These are phyloP conservation scores for Sphaerostilbella broomeana DNA, from an alignment of 2,329 filamentous ascomycete genomes.

Conservation along the genomic window DNA sequence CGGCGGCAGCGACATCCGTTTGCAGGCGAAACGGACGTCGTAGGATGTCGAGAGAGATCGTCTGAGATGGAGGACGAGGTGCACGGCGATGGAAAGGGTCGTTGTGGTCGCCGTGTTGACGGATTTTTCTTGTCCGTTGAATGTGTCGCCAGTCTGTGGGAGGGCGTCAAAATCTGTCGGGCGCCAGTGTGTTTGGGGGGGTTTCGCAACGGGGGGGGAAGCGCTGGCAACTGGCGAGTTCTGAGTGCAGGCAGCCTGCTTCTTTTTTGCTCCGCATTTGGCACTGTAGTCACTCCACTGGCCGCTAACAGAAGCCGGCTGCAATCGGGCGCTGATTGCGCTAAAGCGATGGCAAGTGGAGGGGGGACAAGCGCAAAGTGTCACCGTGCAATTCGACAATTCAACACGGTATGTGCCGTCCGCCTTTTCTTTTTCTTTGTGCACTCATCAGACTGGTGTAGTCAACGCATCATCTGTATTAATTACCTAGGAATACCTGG, in stretches of 20 bases:
- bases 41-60: slow-evolving; percentile 18
- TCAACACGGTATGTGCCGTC: no score
- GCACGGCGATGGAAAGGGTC: slow-evolving; percentile 26
- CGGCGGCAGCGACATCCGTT: slow-evolving; percentile 63
- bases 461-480: slow-evolving; percentile 5
- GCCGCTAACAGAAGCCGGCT: slow-evolving; percentile 10
- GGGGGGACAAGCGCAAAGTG: slow-evolving; percentile 1
- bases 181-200: slow-evolving; percentile 16
- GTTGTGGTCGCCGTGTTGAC: slow-evolving; percentile 26
- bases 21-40: slow-evolving; percentile 53
- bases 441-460: slow-evolving; percentile 3
- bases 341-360: slow-evolving; percentile 3
- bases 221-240: slow-evolving; percentile 10
- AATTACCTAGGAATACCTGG: no score
- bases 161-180: slow-evolving; percentile 30
- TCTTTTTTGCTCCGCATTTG: no score
- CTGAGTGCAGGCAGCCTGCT: no score
- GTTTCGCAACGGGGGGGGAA: slow-evolving; percentile 11
- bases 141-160: slow-evolving; percentile 24
- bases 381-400: background rate
- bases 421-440: no score
- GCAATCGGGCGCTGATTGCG: slow-evolving; percentile 3
- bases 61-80: slow-evolving; percentile 25
- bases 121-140: slow-evolving; percentile 23
- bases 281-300: slow-evolving; percentile 9